Percentiles rank a stretch among this genome's conserved stretches.
Evolutionary conservation across 2,329 filamentous ascomycete species (phyloP).

Genomic region (Lizonia empirigonia): DNA sequence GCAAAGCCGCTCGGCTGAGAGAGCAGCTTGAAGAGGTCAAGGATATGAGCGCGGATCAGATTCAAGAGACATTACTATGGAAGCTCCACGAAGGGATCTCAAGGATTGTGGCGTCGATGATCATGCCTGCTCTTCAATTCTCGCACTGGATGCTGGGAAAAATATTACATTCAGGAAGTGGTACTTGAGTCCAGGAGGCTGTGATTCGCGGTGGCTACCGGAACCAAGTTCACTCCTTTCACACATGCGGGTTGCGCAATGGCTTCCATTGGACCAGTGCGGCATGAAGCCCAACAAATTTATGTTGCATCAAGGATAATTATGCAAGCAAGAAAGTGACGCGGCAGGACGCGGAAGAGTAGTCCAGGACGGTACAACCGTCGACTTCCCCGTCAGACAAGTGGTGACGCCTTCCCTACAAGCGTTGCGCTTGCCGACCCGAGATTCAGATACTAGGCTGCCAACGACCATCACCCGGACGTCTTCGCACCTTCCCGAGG

Average conservation of each 20-base stretch:
- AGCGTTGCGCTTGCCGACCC: too few species aligned
- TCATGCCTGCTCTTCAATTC: constrained; percentile 41
- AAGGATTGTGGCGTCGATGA: constrained; percentile 35
- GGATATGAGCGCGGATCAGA: constrained; percentile 34
- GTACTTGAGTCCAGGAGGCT: constrained; percentile 1
- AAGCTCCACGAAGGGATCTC: constrained; percentile 39
- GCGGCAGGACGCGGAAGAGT: too few species aligned
- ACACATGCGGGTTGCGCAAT: not conserved
- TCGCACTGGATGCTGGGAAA: constrained; percentile 44
- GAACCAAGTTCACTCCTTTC: not conserved
- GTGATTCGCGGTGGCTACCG: not conserved
- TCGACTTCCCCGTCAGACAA: too few species aligned
- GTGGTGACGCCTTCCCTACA: too few species aligned
- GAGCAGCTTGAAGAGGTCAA: constrained; percentile 38
- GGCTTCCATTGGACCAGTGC: not conserved
- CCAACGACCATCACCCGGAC: too few species aligned
- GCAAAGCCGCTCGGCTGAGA: constrained; percentile 38
- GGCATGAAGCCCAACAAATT: not conserved
- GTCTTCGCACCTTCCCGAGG: too few species aligned
- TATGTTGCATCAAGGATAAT: not conserved
- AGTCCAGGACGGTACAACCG: too few species aligned
- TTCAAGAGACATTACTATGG: constrained; percentile 42
- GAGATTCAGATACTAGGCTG: too few species aligned
- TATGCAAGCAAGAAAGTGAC: too few species aligned
- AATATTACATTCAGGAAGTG: constrained; percentile 29